Percentiles rank a stretch among this genome's conserved stretches.
Conservation (phyloP, 148 eudicot genomes). For the Camellia japonica region DNA sequence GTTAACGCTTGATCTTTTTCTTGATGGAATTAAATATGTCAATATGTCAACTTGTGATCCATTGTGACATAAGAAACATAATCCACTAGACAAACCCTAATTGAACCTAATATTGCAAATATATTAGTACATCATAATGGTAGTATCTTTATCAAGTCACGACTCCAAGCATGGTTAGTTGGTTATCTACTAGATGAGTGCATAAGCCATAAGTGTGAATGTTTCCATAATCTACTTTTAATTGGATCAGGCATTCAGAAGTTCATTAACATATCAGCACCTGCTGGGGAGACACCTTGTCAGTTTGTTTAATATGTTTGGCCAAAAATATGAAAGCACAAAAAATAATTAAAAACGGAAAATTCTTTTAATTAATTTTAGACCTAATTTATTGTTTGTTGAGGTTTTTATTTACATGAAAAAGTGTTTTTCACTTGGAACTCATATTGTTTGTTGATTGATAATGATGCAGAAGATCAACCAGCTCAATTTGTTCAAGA, state of each 20-base stretch:
- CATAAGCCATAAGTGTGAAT: no score
- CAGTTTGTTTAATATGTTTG: not conserved
- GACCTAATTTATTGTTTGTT: not conserved
- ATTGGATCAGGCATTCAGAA: no score
- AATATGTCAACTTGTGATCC: not conserved
- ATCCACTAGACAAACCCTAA: not conserved
- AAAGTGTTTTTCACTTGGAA: no score
- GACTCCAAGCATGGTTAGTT: no score
- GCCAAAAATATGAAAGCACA: not conserved
- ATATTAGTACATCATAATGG: not conserved
- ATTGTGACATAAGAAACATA: not conserved
- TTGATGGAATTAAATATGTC: not conserved
- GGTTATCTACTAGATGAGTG: no score
- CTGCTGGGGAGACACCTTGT: not conserved
- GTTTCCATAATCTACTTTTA: no score
- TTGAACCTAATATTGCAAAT: not conserved
- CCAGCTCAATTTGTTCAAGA: not conserved
- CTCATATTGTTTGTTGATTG: slow-evolving; percentile 5
- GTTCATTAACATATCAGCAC: no score
- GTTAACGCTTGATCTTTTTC: not conserved
- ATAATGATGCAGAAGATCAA: slow-evolving; percentile 10
- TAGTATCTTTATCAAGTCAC: not conserved
- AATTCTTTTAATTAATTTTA: not conserved
- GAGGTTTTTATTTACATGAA: not conserved
- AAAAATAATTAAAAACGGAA: not conserved